Evolutionary conservation across 306 rosid species (phyloP), one percentile per base, ranked within the genome.

Genomic region (Pterocarpus santalinus): DNA sequence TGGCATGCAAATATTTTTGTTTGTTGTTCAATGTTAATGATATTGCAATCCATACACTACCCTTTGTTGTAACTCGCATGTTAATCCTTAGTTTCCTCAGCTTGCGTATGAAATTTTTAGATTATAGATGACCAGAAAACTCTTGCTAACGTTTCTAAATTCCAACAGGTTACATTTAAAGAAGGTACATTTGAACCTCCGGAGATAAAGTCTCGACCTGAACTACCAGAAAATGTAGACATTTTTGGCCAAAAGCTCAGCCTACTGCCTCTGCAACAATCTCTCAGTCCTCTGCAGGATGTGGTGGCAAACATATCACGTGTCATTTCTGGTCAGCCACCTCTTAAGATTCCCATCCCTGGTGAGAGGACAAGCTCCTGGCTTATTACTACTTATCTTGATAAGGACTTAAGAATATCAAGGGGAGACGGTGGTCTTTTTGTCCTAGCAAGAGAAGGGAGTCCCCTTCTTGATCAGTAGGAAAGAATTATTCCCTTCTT

Each of bases 361-460:
- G 97, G 99, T 3, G 96, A 91, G 70, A 89, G 94, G 89, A 88
- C 90, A 39, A 85, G 85, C 64, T 95, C 98, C 3, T 95, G 99
- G 99, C 98, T 95, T 68, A 83, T 95, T 57, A 90, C 82, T 73
- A 89, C 99, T 2, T 95, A 88, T 80, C 98, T 95, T 67, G 99
- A 95, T 49, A 36, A 80, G 70, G 99, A 93, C 85, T 82, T 95
- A 10, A 86, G 99, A 76, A 93, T 95, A 87, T 93, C 99, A 10
- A 93, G 91, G 84, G 99, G 99, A 3, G 99, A 95, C 72, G 99
- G 98, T 3, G 99, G 99, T 82, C 89, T 95, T 61, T 95, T 95
- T 80, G 82, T 95, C 77, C 96, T 95, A 65, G 97, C 92, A 14
- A 91, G 83, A 81, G 97, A 93, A 82, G 98, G 98, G 73, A 93